Evolutionary conservation across 345 rosid species (phyloP).

Genomic region (Pistacia integerrima): DNA sequence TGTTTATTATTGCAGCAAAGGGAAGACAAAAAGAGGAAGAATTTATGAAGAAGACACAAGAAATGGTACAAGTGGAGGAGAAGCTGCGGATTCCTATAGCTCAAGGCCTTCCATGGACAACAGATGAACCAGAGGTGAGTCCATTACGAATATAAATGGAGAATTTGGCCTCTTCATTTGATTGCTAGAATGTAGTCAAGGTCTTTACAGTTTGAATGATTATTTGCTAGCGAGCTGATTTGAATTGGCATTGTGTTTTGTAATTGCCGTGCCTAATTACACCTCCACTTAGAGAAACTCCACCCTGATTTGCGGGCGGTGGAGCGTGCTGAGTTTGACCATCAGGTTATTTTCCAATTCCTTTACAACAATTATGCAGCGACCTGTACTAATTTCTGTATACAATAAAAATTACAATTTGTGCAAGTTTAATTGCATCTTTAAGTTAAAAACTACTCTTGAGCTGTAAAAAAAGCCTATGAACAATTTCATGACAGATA

Average conservation of each 20-base stretch:
- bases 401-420: neutral
- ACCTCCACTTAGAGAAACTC: slow-evolving; percentile 80
- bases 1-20: slow-evolving; percentile 57
- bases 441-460: neutral
- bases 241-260: slow-evolving; percentile 9
- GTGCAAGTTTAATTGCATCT: neutral
- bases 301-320: slow-evolving; percentile 73
- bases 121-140: slow-evolving; percentile 92
- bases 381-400: too few relatives aligned
- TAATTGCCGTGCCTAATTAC: slow-evolving; percentile 55
- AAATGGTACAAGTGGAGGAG: slow-evolving; percentile 66
- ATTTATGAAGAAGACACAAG: slow-evolving; percentile 70
- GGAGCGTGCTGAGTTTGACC: slow-evolving; percentile 91
- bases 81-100: slow-evolving; percentile 75
- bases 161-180: neutral
- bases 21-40: slow-evolving; percentile 83
- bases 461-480: neutral
- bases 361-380: too few relatives aligned
- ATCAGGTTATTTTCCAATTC: slow-evolving; percentile 50
- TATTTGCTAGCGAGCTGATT: neutral
- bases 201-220: neutral
- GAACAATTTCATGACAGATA: neutral
- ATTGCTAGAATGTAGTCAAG: too few relatives aligned
- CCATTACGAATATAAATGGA: neutral
- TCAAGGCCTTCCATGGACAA: slow-evolving; percentile 96